These are phyloP conservation scores for Fusarium compactum DNA, from an alignment of 2,329 filamentous ascomycete genomes.

Conservation along the genomic window DNA sequence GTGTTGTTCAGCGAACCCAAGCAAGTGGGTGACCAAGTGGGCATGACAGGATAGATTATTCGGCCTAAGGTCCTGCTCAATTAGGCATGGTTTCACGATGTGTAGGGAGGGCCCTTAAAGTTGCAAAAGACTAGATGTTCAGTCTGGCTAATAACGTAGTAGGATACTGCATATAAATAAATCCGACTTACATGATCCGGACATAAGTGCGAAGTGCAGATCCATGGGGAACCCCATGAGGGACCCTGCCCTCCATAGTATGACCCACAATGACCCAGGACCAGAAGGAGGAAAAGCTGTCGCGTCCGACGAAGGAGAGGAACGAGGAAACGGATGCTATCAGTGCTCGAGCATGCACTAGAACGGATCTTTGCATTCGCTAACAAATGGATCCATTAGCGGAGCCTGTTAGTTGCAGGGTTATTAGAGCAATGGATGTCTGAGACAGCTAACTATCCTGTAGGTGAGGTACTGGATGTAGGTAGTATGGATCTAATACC, in stretches of 20 bases:
- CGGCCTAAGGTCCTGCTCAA: not conserved
- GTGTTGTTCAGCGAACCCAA: constrained; percentile 3
- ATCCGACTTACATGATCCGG: constrained; percentile 12
- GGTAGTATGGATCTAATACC: not conserved
- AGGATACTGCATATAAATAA: not conserved
- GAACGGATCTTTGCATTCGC: constrained; percentile 16
- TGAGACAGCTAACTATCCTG: not conserved
- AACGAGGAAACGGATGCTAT: constrained; percentile 1
- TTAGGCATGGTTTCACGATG: not conserved
- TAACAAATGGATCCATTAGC: not conserved
- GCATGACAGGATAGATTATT: not conserved
- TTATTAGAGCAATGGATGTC: not conserved
- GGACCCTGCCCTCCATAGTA: not conserved
- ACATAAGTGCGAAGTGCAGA: constrained; percentile 23
- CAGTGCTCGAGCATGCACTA: constrained; percentile 6
- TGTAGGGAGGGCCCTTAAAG: not conserved
- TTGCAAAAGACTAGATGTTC: not conserved
- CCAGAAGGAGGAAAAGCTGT: constrained; percentile 17
- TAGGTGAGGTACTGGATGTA: not conserved
- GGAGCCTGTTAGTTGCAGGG: not conserved
- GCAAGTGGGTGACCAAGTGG: not conserved
- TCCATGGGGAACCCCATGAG: constrained; percentile 24
- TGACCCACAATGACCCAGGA: constrained; percentile 17
- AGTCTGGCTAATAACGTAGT: not conserved
- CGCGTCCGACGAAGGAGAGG: not conserved